Evolutionary conservation across 129 eudicot species (phyloP).

Genomic region (Artemisia argyi): DNA sequence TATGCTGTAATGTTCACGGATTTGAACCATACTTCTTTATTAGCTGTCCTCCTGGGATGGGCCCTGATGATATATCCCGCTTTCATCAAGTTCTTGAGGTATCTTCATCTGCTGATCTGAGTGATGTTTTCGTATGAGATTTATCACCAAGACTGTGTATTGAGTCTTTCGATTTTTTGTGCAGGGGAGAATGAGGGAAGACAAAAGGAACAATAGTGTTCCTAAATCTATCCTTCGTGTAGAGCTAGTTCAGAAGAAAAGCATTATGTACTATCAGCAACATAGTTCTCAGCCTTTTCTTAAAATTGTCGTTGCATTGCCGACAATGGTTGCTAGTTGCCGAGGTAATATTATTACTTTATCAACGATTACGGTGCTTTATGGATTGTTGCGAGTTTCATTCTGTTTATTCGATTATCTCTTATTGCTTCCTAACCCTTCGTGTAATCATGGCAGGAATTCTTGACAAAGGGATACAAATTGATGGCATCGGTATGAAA

Average conservation of each 20-base stretch:
- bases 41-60: constrained; percentile 95
- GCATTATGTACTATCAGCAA: constrained; percentile 95
- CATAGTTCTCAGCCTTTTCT: constrained; percentile 80
- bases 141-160: neutral
- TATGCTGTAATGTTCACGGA: constrained; percentile 96
- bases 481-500: constrained; percentile 91
- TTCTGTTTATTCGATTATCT: constrained; percentile 6
- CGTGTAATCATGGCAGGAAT: constrained; percentile 55
- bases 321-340: constrained; percentile 93
- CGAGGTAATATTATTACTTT: constrained; percentile 58
- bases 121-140: neutral
- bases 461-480: constrained; percentile 92
- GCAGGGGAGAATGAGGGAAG: constrained; percentile 91
- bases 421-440: constrained; percentile 4
- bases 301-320: constrained; percentile 89
- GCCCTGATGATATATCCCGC: constrained; percentile 89
- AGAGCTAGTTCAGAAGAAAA: constrained; percentile 80
- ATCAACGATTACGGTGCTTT: neutral
- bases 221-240: constrained; percentile 68
- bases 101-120: constrained; percentile 10
- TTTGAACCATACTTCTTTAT: constrained; percentile 93
- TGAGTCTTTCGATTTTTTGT: constrained; percentile 2
- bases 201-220: constrained; percentile 61
- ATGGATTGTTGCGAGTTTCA: neutral
- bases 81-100: constrained; percentile 93